These are phyloP conservation scores for Rhodosporidiobolus sp. DNA, from an alignment of 768 basidiomycete species.

Conservation along the genomic window DNA sequence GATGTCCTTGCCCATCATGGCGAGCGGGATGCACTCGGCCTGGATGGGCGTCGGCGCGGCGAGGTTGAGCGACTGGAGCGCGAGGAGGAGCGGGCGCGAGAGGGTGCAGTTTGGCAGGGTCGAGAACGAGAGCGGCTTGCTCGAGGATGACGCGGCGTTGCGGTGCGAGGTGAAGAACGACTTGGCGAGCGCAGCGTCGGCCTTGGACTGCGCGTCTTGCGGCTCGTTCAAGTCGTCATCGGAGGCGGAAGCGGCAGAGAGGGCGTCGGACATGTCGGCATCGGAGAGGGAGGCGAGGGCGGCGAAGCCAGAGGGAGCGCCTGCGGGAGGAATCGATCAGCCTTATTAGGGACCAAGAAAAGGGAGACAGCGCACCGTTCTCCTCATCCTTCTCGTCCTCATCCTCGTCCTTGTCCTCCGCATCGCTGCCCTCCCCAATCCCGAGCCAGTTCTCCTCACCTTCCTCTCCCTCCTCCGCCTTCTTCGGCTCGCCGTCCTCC, in stretches of 20 bases:
- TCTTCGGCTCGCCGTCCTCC: slow-evolving; percentile 46
- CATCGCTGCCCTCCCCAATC: slow-evolving; percentile 29
- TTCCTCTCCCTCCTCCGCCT: slow-evolving; percentile 17
- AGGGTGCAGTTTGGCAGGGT: slow-evolving; percentile 67
- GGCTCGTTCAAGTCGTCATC: slow-evolving; percentile 49
- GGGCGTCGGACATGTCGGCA: slow-evolving; percentile 49
- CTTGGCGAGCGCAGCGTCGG: slow-evolving; percentile 36
- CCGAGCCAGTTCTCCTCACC: slow-evolving; percentile 35
- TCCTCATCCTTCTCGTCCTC: slow-evolving; percentile 41
- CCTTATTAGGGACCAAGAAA: slow-evolving; percentile 38
- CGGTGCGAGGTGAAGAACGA: slow-evolving; percentile 41
- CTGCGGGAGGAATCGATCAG: slow-evolving; percentile 18
- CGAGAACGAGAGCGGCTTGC: slow-evolving; percentile 50
- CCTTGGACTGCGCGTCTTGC: slow-evolving; percentile 37
- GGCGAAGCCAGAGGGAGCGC: slow-evolving; percentile 44
- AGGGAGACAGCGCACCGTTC: slow-evolving; percentile 46
- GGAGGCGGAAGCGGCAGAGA: slow-evolving; percentile 41
- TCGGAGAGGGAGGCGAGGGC: slow-evolving; percentile 52
- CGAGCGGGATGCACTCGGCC: slow-evolving; percentile 86
- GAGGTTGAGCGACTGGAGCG: slow-evolving; percentile 75
- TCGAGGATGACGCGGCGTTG: slow-evolving; percentile 43
- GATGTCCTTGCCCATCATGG: slow-evolving; percentile 88
- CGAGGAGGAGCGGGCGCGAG: slow-evolving; percentile 87
- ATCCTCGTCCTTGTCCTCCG: slow-evolving; percentile 29
- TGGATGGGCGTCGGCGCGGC: slow-evolving; percentile 91